phyloP scores from a whole-genome alignment of 2,329 filamentous ascomycete genomes.

The Fusarium sp. region DNA sequence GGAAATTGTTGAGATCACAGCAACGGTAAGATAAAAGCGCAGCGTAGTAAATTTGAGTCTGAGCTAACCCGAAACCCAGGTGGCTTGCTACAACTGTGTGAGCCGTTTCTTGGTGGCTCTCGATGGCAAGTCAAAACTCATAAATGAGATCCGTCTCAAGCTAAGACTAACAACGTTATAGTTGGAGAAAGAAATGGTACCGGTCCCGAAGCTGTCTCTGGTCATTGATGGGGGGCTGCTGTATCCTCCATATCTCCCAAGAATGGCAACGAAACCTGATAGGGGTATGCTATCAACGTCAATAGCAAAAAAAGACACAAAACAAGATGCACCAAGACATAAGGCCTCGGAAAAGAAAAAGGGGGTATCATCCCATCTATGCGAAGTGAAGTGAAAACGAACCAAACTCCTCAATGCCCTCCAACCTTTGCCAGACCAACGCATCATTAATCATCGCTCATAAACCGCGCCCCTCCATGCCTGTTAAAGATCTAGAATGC shows the following conservation, averaged over 20 bases:
- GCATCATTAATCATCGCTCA: slow-evolving; percentile 45
- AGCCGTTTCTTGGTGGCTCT: slow-evolving; percentile 86
- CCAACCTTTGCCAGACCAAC: slow-evolving; percentile 26
- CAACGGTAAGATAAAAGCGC: slow-evolving; percentile 65
- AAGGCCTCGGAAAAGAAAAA: slow-evolving; percentile 33
- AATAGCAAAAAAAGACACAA: slow-evolving; percentile 13
- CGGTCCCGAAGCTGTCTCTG: slow-evolving; percentile 57
- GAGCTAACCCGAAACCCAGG: slow-evolving; percentile 49
- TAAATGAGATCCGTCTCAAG: slow-evolving; percentile 17
- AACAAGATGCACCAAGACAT: slow-evolving; percentile 24
- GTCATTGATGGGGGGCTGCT: slow-evolving; percentile 46
- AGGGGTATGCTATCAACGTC: slow-evolving; percentile 1
- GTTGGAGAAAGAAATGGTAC: slow-evolving; percentile 69
- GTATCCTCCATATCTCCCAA: slow-evolving; percentile 9
- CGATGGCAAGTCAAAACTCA: slow-evolving; percentile 67
- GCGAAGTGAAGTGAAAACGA: slow-evolving; percentile 45
- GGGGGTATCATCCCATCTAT: slow-evolving; percentile 57
- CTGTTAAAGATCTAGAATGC: slow-evolving; percentile 17
- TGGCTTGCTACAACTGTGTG: slow-evolving; percentile 86
- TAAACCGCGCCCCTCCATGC: slow-evolving; percentile 27
- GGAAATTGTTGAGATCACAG: slow-evolving; percentile 84
- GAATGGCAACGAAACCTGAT: slow-evolving; percentile 13
- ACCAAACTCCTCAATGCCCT: slow-evolving; percentile 37
- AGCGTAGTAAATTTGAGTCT: background rate
- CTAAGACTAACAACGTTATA: slow-evolving; percentile 49